Evolutionary conservation across 116 monocot species (phyloP), one percentile per base, ranked within the genome.

Genomic region (Posidonia oceanica): DNA sequence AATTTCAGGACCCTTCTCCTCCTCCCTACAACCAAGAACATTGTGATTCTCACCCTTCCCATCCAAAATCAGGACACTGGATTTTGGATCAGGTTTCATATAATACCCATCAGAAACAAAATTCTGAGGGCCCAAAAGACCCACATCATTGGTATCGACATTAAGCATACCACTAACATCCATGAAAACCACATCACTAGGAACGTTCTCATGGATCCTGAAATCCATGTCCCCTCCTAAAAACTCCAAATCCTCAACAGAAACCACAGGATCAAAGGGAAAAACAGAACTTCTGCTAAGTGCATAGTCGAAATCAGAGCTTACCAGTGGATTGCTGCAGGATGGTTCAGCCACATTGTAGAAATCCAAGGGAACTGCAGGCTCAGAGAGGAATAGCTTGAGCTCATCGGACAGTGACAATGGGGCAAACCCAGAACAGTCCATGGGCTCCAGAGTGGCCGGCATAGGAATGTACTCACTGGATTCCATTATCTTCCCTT

Each of bases 361-460:
- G 64, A 64, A 64, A 64, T 41, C 48, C 48, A 10, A 39, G 39
- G 39, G 39, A 40, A 64, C 17, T n/a, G 5, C 64, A 5, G 64
- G 39, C 14, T 64, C 64, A 38, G 64, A 39, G 39, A 64, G 64
- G 17, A 64, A 64, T 39, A 64, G 64, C 41, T 64, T 64, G n/a
- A 64, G 64, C 64, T 39, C 64, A 39, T 64, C 64, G 16, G 64
- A 64, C 41, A 39, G 64, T 16, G 64, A n/a, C 39, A 64, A 16
- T 17, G 64, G 64, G 14, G 41, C 64, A 64, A 64, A 64, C 64
- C 39, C 64, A 39, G 64, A 41, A 64, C 64, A 64, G 39, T 64
- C 64, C 64, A 64, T 41, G 41, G 64, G 15, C 39, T 64, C 39
- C 39, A 64, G n/a, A 7, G 17, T 39, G 38, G 36, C 64, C 1